These are phyloP conservation scores for Phylloporus rhodoxanthus DNA, from an alignment of 768 basidiomycete species.

Conservation along the genomic window DNA sequence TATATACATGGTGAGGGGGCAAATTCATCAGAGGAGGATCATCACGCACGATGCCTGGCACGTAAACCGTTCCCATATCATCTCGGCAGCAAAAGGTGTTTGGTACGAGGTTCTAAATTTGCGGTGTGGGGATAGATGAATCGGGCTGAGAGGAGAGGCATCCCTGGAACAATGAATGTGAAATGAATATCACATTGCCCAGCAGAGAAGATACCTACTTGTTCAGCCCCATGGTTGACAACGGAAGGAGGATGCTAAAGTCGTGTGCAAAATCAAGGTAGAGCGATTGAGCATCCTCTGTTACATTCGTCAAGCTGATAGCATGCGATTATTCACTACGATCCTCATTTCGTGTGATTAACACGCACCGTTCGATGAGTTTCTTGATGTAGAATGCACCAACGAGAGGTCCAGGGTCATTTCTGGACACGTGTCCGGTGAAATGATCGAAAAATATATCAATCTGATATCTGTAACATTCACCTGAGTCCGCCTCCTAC, in stretches of 20 bases:
- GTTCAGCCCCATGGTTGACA: slow-evolving; percentile 35
- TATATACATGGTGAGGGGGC: slow-evolving; percentile 9
- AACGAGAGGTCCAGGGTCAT: slow-evolving; percentile 28
- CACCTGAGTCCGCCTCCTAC: not conserved
- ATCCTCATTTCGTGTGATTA: not conserved
- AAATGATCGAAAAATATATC: slow-evolving; percentile 32
- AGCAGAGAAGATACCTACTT: slow-evolving; percentile 21
- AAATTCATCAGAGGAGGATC: no score
- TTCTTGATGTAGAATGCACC: slow-evolving; percentile 36
- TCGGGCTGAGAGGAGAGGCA: slow-evolving; percentile 24
- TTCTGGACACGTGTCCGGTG: slow-evolving; percentile 28
- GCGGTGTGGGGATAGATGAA: slow-evolving; percentile 23
- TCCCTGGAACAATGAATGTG: slow-evolving; percentile 23
- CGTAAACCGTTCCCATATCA: no score
- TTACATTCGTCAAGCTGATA: slow-evolving; percentile 30
- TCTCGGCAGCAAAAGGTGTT: slow-evolving; percentile 4
- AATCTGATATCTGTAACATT: slow-evolving; percentile 30
- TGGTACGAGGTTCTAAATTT: slow-evolving; percentile 35
- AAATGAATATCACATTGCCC: not conserved
- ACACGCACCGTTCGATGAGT: slow-evolving; percentile 34
- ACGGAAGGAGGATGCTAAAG: slow-evolving; percentile 32
- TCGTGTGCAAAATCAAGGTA: slow-evolving; percentile 42
- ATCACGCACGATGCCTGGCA: no score
- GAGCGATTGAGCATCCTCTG: slow-evolving; percentile 13
- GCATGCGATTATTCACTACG: not conserved